phyloP scores from a whole-genome alignment of 78 protist species.

The Dictyostelium purpureum region DNA sequence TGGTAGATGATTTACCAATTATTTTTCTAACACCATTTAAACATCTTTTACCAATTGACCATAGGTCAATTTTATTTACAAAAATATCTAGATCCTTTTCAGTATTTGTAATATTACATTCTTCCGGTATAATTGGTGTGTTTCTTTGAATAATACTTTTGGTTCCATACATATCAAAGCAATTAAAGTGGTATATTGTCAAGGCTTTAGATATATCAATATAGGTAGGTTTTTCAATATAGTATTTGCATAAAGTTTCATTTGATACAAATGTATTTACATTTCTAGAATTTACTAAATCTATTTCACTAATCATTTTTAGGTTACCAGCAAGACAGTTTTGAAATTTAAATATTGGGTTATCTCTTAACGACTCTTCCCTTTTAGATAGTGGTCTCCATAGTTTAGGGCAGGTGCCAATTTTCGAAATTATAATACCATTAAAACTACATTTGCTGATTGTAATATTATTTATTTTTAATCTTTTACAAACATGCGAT shows the following conservation, averaged over 20 bases:
- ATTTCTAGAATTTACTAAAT: background rate
- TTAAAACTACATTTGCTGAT: background rate
- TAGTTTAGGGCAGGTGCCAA: background rate
- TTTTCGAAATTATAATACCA: background rate
- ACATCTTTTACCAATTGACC: background rate
- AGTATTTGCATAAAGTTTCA: background rate
- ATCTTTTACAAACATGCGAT: conserved; percentile 16
- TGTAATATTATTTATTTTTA: background rate
- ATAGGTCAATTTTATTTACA: background rate
- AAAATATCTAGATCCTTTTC: background rate
- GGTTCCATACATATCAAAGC: conserved; percentile 10
- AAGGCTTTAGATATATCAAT: background rate
- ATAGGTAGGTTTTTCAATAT: background rate
- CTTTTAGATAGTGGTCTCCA: too few relatives aligned
- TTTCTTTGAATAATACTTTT: background rate
- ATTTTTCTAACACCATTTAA: background rate
- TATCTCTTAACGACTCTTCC: too few relatives aligned
- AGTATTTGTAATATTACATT: background rate
- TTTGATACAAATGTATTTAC: background rate
- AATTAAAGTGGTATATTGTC: background rate
- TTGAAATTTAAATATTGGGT: conserved; percentile 22
- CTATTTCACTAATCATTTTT: background rate
- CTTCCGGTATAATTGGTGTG: background rate
- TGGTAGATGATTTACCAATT: background rate
- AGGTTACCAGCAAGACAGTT: background rate